Conservation (phyloP, 257 asterid genomes). For the Solanum gracilifrons region DNA sequence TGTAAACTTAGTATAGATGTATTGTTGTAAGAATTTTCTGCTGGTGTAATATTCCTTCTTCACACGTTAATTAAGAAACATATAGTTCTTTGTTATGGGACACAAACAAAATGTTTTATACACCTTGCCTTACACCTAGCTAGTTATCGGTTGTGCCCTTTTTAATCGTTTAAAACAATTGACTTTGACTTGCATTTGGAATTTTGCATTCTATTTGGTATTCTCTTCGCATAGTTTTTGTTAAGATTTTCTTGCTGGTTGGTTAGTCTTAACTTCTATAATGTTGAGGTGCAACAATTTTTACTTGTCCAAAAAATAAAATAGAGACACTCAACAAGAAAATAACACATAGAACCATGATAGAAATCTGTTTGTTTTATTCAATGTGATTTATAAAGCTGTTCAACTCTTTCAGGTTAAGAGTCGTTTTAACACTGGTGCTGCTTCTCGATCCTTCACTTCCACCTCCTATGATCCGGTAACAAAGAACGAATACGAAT, state of each 20-base stretch:
- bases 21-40: not conserved
- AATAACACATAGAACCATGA: not conserved
- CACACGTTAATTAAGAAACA: not conserved
- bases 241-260: not conserved
- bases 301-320: not conserved
- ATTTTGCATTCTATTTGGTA: not conserved
- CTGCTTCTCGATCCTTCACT: slow-evolving; percentile 95
- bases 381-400: slow-evolving; percentile 8
- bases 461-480: slow-evolving; percentile 92
- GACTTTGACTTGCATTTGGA: not conserved
- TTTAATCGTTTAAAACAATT: not conserved
- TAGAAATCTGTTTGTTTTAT: not conserved
- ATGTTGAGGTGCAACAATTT: not conserved
- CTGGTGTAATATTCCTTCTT: not conserved
- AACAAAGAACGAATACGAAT: slow-evolving; percentile 75
- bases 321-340: not conserved
- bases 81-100: not conserved
- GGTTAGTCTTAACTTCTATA: not conserved
- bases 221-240: not conserved
- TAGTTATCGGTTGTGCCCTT: not conserved
- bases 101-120: not conserved
- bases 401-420: slow-evolving; percentile 52
- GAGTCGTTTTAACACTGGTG: slow-evolving; percentile 89
- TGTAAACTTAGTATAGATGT: not conserved
- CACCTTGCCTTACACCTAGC: not conserved